A percentile compares a stretch with the other conserved stretches of the same genome.
These are phyloP conservation scores for Nakaseomyces bracarensis DNA, from an alignment of 1,139 yeast species.

Conservation along the genomic window DNA sequence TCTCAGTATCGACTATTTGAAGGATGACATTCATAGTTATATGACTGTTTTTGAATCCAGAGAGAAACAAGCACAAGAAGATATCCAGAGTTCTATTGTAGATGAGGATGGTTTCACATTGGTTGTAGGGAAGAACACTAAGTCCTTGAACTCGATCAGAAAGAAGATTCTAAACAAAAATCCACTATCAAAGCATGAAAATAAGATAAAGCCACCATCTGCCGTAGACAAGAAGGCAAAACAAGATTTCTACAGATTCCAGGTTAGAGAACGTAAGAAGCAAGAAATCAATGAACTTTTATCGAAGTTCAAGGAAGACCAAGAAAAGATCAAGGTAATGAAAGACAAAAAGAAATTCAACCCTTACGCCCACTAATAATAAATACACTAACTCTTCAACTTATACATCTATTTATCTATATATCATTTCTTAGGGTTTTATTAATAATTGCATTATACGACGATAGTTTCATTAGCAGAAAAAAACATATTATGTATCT, in stretches of 20 bases:
- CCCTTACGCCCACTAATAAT: constrained; percentile 50
- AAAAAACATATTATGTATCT: no score
- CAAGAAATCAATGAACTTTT: constrained; percentile 83
- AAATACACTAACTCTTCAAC: no score
- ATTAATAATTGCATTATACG: no score
- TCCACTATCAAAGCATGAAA: constrained; percentile 30
- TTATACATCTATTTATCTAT: no score
- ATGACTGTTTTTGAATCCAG: constrained; percentile 62
- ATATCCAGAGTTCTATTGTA: constrained; percentile 52
- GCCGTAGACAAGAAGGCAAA: constrained; percentile 73
- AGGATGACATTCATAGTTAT: constrained; percentile 28
- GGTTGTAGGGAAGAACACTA: constrained; percentile 80
- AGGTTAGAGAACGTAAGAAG: constrained; percentile 87
- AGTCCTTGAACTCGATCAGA: constrained; percentile 41
- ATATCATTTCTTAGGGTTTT: no score
- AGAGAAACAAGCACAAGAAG: constrained; percentile 58
- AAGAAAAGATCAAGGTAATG: constrained; percentile 70
- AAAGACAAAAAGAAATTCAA: constrained; percentile 74
- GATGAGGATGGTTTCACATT: constrained; percentile 93
- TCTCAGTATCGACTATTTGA: constrained; percentile 29
- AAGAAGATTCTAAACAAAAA: constrained; percentile 29
- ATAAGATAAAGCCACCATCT: constrained; percentile 22
- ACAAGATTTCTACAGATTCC: constrained; percentile 91
- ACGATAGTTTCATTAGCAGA: no score
- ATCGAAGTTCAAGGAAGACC: constrained; percentile 80